Evolutionary conservation across 2,329 filamentous ascomycete genomes (phyloP), one percentile per base, ranked within the genome.

Genomic region (Colletotrichum magnum): DNA sequence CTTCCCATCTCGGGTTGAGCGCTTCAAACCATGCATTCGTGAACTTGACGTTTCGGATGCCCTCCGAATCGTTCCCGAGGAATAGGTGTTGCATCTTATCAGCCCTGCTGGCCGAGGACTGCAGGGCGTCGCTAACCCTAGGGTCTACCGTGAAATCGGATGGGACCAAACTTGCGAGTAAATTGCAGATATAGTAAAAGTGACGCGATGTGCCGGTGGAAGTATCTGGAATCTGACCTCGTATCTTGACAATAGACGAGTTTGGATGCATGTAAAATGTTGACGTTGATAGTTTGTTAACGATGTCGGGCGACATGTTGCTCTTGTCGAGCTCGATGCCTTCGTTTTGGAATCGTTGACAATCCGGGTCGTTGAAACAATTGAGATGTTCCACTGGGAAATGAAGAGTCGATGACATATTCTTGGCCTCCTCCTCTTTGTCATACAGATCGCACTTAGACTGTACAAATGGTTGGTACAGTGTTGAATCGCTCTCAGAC

Each of bases 381-480:
- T 68, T 57, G 9, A 70, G 12, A 28, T 4, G 15, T 1, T 47
- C 26, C 1, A 61, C 9, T 3, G 58, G 64, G 2, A 36, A 67
- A 10, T 36, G 4, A n/a, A 15, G 1, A 51, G 1, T 2, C 4
- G 3, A 5, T 12, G 18, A 21, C 32, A 9, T 28, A 21, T 15
- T 9, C 4, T 41, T 4, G 0, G n/a, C 5, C 6, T 51, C 12
- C 7, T 51, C 2, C 2, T 58, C 39, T 12, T 39, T 26, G 4
- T 60, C 32, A 15, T 62, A 56, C 3, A 64, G 10, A 2, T 6
- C 16, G 12, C 68, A 70, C n/a, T 41, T 63, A 1, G 47, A 48
- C 18, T 70, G 64, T 2, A 68, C 48, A 18, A 68, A 53, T 2
- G 68, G 68, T 7, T 70, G 68, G 5, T 56, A 52, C 2, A 67